Conservation (phyloP, 352 stramenopile genomes). For the Globisporangium acanthophoron region DNA sequence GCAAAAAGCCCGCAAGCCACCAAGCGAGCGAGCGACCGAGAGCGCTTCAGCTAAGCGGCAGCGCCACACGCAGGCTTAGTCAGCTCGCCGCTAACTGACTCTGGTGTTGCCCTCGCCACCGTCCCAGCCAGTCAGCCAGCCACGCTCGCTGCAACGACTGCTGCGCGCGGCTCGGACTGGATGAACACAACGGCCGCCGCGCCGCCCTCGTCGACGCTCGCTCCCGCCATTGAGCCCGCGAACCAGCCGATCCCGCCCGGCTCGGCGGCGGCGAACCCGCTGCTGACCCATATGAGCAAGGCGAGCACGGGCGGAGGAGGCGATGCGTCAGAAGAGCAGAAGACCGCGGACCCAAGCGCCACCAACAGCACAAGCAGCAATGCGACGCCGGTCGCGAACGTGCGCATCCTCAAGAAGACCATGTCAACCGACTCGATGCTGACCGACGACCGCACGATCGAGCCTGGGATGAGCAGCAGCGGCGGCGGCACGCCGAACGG, state of each 20-base stretch:
- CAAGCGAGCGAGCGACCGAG: too few relatives aligned
- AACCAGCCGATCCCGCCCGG: constrained; percentile 11
- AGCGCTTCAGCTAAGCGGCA: too few relatives aligned
- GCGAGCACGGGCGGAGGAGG: background rate
- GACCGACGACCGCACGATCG: constrained; percentile 4
- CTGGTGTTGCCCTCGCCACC: too few relatives aligned
- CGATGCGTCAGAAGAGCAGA: background rate
- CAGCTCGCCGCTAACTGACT: too few relatives aligned
- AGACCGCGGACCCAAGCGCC: background rate
- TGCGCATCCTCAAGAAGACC: constrained; percentile 12
- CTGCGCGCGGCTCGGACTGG: background rate
- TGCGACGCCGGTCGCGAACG: background rate
- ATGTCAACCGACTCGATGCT: constrained; percentile 19
- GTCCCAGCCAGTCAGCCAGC: background rate
- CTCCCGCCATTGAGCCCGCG: constrained; percentile 15
- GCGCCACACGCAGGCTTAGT: too few relatives aligned
- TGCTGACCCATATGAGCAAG: constrained; percentile 11
- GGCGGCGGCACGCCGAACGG: constrained; percentile 16
- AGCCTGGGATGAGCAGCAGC: constrained; percentile 13
- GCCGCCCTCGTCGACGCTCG: constrained; percentile 1
- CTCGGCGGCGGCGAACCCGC: constrained; percentile 2
- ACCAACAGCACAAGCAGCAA: background rate
- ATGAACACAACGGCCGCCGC: constrained; percentile 7
- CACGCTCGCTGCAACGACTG: background rate
- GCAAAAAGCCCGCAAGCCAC: too few relatives aligned